phyloP scores from a whole-genome alignment of 441 rosid genomes.

The Monsonia emarginata region DNA sequence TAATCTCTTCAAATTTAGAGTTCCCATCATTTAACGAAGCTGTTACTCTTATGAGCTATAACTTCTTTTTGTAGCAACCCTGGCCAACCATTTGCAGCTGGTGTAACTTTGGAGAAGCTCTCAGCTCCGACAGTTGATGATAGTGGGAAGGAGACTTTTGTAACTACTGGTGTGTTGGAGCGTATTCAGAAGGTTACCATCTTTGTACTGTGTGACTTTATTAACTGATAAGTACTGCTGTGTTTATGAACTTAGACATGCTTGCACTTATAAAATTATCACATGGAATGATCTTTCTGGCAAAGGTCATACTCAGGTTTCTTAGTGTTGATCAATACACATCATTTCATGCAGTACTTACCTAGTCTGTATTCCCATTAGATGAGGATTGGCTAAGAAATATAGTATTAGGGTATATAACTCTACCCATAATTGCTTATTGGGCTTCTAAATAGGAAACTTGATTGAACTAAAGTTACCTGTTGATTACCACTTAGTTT shows the following conservation, averaged over 20 bases:
- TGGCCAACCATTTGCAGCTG: conserved; percentile 86
- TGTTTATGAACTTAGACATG: too few species aligned
- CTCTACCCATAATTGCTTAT: not conserved
- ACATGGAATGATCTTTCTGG: not conserved
- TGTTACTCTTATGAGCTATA: conserved; percentile 12
- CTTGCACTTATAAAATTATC: too few species aligned
- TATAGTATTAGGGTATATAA: not conserved
- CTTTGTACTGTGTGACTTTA: not conserved
- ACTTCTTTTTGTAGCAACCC: conserved; percentile 58
- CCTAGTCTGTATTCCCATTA: not conserved
- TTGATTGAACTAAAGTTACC: not conserved
- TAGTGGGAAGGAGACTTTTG: conserved; percentile 80
- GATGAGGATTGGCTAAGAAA: not conserved
- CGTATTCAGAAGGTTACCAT: conserved; percentile 64
- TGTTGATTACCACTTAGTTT: not conserved
- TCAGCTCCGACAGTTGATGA: conserved; percentile 90
- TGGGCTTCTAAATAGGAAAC: not conserved
- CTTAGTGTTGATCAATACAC: not conserved
- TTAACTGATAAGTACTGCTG: not conserved
- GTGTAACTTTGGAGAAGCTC: conserved; percentile 81
- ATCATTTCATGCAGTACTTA: not conserved
- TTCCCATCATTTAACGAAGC: conserved; percentile 5
- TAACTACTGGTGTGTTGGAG: conserved; percentile 69
- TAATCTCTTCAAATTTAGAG: conserved; percentile 12
- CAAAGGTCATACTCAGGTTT: not conserved